Conservation (phyloP, 352 stramenopile genomes). For the Phytophthora megakarya region DNA sequence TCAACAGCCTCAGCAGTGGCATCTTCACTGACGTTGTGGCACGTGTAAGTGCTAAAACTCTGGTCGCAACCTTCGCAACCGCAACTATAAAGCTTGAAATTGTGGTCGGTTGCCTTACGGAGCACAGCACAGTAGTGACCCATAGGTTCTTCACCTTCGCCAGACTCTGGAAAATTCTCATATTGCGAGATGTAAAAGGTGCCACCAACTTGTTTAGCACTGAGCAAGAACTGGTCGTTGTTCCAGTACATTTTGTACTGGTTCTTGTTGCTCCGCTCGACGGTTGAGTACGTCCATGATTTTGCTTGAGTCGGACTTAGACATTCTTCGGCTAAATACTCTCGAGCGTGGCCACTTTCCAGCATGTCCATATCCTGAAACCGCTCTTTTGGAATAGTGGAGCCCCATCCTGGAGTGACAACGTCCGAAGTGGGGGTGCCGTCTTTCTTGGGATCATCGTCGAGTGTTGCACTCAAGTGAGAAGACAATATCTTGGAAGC, state of each 20-base stretch:
- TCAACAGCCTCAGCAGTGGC: slow-evolving; percentile 26
- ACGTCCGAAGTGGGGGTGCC: slow-evolving; percentile 20
- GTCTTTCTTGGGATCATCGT: slow-evolving; percentile 33
- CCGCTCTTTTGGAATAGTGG: slow-evolving; percentile 62
- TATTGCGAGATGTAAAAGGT: slow-evolving; percentile 92
- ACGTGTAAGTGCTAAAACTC: slow-evolving; percentile 85
- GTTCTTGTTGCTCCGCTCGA: slow-evolving; percentile 84
- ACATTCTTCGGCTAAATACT: slow-evolving; percentile 87
- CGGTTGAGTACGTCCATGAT: slow-evolving; percentile 81
- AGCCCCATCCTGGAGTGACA: slow-evolving; percentile 52
- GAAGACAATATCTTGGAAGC: slow-evolving; percentile 64
- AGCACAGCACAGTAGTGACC: slow-evolving; percentile 83
- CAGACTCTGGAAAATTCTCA: slow-evolving; percentile 80
- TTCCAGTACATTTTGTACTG: slow-evolving; percentile 91
- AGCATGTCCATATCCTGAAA: slow-evolving; percentile 90
- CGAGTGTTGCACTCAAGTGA: slow-evolving; percentile 16
- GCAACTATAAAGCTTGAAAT: slow-evolving; percentile 89
- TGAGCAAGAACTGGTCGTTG: slow-evolving; percentile 85
- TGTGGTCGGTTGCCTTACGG: slow-evolving; percentile 72
- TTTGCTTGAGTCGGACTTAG: slow-evolving; percentile 78
- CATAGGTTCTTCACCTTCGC: slow-evolving; percentile 46
- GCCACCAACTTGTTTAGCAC: slow-evolving; percentile 79
- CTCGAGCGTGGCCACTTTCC: slow-evolving; percentile 73
- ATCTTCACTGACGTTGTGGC: slow-evolving; percentile 71
- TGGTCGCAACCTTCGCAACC: slow-evolving; percentile 88